phyloP scores from a whole-genome alignment of 306 rosid genomes.

The Begonia loranthoides region DNA sequence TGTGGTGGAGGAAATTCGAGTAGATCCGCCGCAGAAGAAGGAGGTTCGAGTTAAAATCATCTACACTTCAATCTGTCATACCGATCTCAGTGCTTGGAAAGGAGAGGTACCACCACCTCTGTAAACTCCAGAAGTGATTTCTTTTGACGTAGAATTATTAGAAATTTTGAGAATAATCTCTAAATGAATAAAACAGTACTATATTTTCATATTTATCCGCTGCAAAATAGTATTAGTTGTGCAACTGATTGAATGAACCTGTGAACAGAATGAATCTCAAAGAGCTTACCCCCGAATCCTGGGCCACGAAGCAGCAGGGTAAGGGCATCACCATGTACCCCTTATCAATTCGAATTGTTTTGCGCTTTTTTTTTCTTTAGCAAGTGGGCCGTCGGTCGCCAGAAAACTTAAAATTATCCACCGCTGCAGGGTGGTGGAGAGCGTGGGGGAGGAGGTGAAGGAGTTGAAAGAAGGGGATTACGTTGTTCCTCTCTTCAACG shows the following conservation, averaged over 20 bases:
- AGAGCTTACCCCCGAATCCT: slow-evolving; percentile 48
- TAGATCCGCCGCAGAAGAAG: slow-evolving; percentile 1
- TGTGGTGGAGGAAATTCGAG: slow-evolving; percentile 4
- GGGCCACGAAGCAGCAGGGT: slow-evolving; percentile 86
- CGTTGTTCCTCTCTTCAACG: slow-evolving; percentile 50
- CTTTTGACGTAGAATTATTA: too few species aligned
- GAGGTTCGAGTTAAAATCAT: slow-evolving; percentile 4
- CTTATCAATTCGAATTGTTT: too few species aligned
- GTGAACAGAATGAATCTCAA: slow-evolving; percentile 29
- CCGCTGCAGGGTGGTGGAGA: slow-evolving; percentile 30
- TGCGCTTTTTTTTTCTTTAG: too few species aligned
- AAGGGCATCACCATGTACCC: not conserved
- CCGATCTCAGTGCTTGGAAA: slow-evolving; percentile 3
- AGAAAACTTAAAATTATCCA: too few species aligned
- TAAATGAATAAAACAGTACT: too few species aligned
- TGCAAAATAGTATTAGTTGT: too few species aligned
- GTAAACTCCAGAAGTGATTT: too few species aligned
- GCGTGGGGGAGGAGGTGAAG: slow-evolving; percentile 18
- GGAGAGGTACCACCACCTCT: not conserved
- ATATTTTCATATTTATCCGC: too few species aligned
- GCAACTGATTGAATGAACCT: too few species aligned
- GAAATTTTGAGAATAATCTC: too few species aligned
- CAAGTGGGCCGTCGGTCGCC: too few species aligned
- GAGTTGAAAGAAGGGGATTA: slow-evolving; percentile 56
- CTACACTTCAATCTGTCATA: slow-evolving; percentile 5